Base-by-base conservation (phyloP, 257 asterid species). In the Penstemon davidsonii region DNA sequence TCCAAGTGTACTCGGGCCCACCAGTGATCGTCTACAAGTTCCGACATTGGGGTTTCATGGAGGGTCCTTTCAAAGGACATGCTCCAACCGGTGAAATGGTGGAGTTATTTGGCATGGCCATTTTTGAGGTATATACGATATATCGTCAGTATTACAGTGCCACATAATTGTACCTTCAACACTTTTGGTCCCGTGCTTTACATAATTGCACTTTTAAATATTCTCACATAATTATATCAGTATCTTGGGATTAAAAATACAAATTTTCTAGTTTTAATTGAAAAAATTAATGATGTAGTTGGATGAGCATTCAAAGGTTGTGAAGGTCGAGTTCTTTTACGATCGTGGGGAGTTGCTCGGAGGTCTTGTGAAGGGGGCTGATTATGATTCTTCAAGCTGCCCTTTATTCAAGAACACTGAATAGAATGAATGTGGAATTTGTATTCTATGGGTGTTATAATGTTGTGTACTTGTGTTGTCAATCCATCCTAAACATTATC, bases 281-380 rank as follows among this genome's bases (percentile, higher is more conserved):
- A 8, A 6, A 3, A 9, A 8, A 46, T 46, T 46, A 8, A 13
- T 52, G 45, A 44, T 37, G 54, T 75, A 86, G 93, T 56, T 86
- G 79, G 78, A 80, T 60, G 87, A 84, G 67, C 12, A 80, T 39
- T 82, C 83, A 8, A 86, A 81, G 86, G 56, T 86, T 44, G 81
- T 84, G 66, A 84, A 80, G 75, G 81, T 80, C 37, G 85, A 87
- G 75, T 76, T 85, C 57, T 83, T 83, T 39, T 83, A 75, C 10
- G 88, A 87, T 39, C 82, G 87, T 4, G 91, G 91, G 51, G 89
- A 87, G 25, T 57, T 87, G 62, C 85, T 85, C 3, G 87, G 80
- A 64, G 83, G 68, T 11, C 88, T 87, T 39, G 64, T 81, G 33
- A 87, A 87, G 80, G 90, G 87, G 4, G 51, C 60, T 7, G 36